Base-by-base conservation (phyloP, 192 early-diverging fungal genomes). In the Linderina pennispora region DNA sequence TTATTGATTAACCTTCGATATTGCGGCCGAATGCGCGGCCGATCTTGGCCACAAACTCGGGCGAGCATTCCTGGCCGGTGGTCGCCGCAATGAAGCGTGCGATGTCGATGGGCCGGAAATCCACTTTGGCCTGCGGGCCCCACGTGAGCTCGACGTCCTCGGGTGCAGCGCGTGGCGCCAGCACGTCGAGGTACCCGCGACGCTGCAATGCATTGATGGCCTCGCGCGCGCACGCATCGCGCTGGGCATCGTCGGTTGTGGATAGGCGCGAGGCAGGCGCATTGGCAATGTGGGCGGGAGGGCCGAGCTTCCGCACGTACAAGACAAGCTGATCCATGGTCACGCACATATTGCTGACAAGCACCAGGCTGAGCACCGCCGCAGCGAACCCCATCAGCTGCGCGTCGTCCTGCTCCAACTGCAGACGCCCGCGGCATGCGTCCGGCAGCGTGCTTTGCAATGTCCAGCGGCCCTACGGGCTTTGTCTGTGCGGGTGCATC, bases 281-380 rank as follows among this genome's bases (percentile, higher is more conserved):
- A 3, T 23, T 21, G 9, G 25, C 10, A 10, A 36, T 28, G 11
- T 45, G 21, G 15, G 42, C 3, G 17, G 69, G 61, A 18, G 62
- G 69, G 8, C 69, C 62, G 13, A 73, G 50, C 53, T 58, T 61
- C 19, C 61, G 56, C 45, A 73, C 62, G 22, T 57, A 65, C 45
- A 73, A 17, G 17, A 57, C 46, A 13, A 70, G 60, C 55, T 70
- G 67, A 14, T 63, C 69, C n/a, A 47, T 21, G 3, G 45, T 16
- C 43, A 73, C 33, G 28, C 62, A 58, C 61, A 64, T 73, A n/a
- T 73, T 73, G 40, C 50, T 73, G 10, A 73, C 69, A 44, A 73
- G 65, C 11, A 73, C 47, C 28, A 73, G 62, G 51, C 62, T 65
- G 11, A 73, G 58, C 4, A 73, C 69, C 3, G 33, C 45, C 14